Evolutionary conservation across 805 yeast species (phyloP).

Genomic region (Metschnikowia bowlesiae): DNA sequence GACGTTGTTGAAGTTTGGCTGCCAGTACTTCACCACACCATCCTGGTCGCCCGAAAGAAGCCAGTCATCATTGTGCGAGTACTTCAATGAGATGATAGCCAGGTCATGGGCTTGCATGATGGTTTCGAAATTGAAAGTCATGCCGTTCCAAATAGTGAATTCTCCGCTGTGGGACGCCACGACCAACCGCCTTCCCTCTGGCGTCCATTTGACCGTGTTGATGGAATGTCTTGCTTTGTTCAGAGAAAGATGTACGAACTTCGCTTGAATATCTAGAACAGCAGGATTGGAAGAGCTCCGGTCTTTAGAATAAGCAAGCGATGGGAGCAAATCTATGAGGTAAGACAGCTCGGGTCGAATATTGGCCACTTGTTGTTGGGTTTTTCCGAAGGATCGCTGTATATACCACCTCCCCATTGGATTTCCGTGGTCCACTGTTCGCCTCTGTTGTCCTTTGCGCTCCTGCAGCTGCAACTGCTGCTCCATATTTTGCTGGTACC

Average conservation of each 20-base stretch:
- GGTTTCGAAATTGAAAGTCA: conserved; percentile 91
- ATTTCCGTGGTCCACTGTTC: conserved; percentile 77
- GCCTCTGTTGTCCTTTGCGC: conserved; percentile 51
- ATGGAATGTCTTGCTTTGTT: conserved; percentile 91
- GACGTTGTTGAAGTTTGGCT: conserved; percentile 94
- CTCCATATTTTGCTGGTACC: conserved; percentile 28
- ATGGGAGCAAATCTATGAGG: conserved; percentile 60
- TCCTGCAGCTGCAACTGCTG: conserved; percentile 45
- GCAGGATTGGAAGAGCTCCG: conserved; percentile 33
- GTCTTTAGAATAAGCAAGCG: conserved; percentile 48
- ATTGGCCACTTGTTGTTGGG: conserved; percentile 43
- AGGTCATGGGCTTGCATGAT: conserved; percentile 98
- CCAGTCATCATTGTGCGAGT: conserved; percentile 93
- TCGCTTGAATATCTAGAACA: conserved; percentile 62
- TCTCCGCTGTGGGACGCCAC: conserved; percentile 94
- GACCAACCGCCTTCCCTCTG: conserved; percentile 85
- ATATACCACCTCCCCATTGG: conserved; percentile 61
- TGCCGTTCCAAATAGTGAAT: conserved; percentile 94
- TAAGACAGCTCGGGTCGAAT: conserved; percentile 69
- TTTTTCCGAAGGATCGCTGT: conserved; percentile 42
- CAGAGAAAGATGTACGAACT: conserved; percentile 85
- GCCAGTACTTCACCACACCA: conserved; percentile 93
- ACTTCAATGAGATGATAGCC: conserved; percentile 73
- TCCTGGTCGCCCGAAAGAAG: conserved; percentile 89
- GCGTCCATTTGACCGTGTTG: conserved; percentile 91